These are phyloP conservation scores for Fusarium torreyae DNA, from an alignment of 2,329 filamentous ascomycete genomes.

Conservation along the genomic window DNA sequence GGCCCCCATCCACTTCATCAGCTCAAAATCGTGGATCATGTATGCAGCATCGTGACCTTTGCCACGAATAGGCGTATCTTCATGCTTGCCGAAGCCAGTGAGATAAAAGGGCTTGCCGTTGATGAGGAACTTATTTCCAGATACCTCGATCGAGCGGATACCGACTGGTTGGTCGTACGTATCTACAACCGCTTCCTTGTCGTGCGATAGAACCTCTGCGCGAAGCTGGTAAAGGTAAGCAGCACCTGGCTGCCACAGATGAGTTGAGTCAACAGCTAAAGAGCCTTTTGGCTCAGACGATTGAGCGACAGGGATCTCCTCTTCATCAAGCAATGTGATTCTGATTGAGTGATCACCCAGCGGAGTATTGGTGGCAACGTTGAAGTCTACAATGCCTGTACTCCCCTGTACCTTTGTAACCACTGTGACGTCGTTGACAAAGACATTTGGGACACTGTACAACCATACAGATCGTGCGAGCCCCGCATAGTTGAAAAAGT, in stretches of 20 bases:
- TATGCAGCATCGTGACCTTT: slow-evolving; percentile 27
- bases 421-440: slow-evolving; percentile 17
- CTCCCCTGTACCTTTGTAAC: slow-evolving; percentile 13
- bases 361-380: not conserved
- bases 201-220: slow-evolving; percentile 13
- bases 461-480: slow-evolving; percentile 25
- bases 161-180: slow-evolving; percentile 23
- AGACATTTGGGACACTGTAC: slow-evolving; percentile 10
- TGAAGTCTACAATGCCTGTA: slow-evolving; percentile 15
- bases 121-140: slow-evolving; percentile 28
- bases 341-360: not conserved
- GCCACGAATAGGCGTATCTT: slow-evolving; percentile 27
- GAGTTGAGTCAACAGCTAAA: slow-evolving; percentile 4
- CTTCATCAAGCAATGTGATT: slow-evolving; percentile 15
- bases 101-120: slow-evolving; percentile 36
- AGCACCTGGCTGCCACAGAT: slow-evolving; percentile 30
- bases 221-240: slow-evolving; percentile 29
- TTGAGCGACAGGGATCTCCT: not conserved
- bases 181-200: slow-evolving; percentile 2
- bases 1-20: slow-evolving; percentile 33
- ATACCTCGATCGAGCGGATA: slow-evolving; percentile 17
- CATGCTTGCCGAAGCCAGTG: slow-evolving; percentile 36
- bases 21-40: slow-evolving; percentile 33
- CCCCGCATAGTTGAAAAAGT: slow-evolving; percentile 36
- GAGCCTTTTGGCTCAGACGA: not conserved